Base-by-base conservation (phyloP, 768 basidiomycete genomes). In the Leccinum rimulosum region DNA sequence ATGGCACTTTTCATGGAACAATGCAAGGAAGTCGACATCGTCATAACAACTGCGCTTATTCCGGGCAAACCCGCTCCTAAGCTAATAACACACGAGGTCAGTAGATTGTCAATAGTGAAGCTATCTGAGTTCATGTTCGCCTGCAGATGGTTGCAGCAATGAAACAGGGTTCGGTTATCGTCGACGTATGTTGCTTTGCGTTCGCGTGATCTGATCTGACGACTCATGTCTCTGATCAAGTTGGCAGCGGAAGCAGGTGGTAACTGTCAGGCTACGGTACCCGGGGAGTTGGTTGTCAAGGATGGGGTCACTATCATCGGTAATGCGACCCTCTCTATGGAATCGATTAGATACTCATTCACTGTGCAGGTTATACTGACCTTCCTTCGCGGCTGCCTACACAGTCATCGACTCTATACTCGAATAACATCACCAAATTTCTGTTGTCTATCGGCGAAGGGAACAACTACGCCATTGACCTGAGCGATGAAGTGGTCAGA, bases 371-470 rank as follows among this genome's bases (percentile, higher is more conserved):
- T 43, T 91, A 91, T 69, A 87, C 89, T 51, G 93, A 95, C 73
- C 77, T 94, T 52, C 88, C 92, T 6, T 93, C 91, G n/a, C 83
- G 93, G 40, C 76, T 95, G 36, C 93, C 93, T 15, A 95, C 93
- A 0, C 93, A 95, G 67, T 91, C 91, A 5, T 92, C 90, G 4
- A 92, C 91, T 3, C 76, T 95, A 6, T 95, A 95, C 71, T 95
- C 93, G 6, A 95, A 95, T 74, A 95, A 95, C 67, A 86, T 95
- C 62, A 87, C 89, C 38, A 95, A 95, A 70, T 94, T 95, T 74
- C 79, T 95, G 48, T 78, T 94, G 15, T 93, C 92, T 4, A 82
- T 95, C 8, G 85, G 87, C 30, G 80, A 80, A 40, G 81, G 87
- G 48, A 80, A 78, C 49, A 82, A 77, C 50, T 94, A 85, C 68